Percentiles rank a stretch among this genome's conserved stretches.
Conservation (phyloP, 495 filamentous ascomycete species). For the Xylaria intraflava region DNA sequence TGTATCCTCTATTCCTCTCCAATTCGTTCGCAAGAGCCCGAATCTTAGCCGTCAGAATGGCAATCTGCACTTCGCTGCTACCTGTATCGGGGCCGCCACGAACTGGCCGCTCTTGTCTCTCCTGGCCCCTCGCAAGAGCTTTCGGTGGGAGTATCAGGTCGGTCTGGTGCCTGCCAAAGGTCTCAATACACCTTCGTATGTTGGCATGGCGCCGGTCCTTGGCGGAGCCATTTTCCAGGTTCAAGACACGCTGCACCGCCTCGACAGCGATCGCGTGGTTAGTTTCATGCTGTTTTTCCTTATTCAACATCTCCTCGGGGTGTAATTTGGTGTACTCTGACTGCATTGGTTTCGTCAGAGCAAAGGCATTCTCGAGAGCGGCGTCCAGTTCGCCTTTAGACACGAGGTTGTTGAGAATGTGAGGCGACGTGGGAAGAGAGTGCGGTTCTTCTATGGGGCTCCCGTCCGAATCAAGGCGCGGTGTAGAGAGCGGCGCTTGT, state of each 20-base stretch:
- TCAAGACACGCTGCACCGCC: slow-evolving; percentile 70
- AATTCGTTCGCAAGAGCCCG: slow-evolving; percentile 62
- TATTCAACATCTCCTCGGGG: slow-evolving; percentile 38
- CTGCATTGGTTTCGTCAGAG: slow-evolving; percentile 52
- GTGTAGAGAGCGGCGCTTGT: slow-evolving; percentile 29
- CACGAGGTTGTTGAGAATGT: slow-evolving; percentile 68
- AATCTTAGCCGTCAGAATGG: slow-evolving; percentile 95
- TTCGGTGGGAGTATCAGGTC: slow-evolving; percentile 59
- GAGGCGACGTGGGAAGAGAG: slow-evolving; percentile 37
- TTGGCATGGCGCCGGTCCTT: slow-evolving; percentile 74
- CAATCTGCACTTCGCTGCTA: slow-evolving; percentile 90
- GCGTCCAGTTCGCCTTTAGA: slow-evolving; percentile 54
- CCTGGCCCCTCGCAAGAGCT: slow-evolving; percentile 31
- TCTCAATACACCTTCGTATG: slow-evolving; percentile 73
- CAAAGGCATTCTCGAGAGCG: slow-evolving; percentile 57
- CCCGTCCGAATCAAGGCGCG: slow-evolving; percentile 31
- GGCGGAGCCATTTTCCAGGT: slow-evolving; percentile 63
- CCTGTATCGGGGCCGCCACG: slow-evolving; percentile 87
- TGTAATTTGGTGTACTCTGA: slow-evolving; percentile 32
- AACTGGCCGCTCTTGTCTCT: slow-evolving; percentile 46
- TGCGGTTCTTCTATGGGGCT: slow-evolving; percentile 26
- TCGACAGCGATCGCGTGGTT: slow-evolving; percentile 49
- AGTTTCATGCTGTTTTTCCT: slow-evolving; percentile 28
- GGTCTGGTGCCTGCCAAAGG: slow-evolving; percentile 88
- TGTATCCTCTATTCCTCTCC: slow-evolving; percentile 46